phyloP scores from a whole-genome alignment of 1,284 basidiomycete genomes.

The Pascua guehoae region DNA sequence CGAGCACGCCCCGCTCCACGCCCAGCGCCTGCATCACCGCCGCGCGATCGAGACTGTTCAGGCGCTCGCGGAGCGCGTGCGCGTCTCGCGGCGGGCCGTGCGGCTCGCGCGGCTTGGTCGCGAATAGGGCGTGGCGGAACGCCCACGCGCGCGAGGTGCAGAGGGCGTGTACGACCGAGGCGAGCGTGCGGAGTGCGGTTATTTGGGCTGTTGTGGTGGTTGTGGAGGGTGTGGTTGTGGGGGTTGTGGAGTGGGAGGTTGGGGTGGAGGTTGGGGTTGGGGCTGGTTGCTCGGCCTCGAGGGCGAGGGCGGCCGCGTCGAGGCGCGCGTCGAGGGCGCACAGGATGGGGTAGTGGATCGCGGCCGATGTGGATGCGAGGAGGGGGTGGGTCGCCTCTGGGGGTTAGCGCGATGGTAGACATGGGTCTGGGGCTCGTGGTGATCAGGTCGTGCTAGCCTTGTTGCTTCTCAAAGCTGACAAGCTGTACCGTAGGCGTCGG shows the following conservation, averaged over 20 bases:
- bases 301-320: not conserved
- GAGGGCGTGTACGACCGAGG: slow-evolving; percentile 1
- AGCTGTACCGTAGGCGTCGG: no score
- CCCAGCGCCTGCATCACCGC: not conserved
- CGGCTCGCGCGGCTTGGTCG: not conserved
- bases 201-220: not conserved
- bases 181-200: slow-evolving; percentile 1
- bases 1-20: slow-evolving; percentile 1
- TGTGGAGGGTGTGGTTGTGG: not conserved
- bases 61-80: not conserved
- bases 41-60: not conserved
- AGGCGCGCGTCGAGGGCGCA: slow-evolving; percentile 2
- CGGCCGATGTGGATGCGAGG: slow-evolving; percentile 1
- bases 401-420: no score
- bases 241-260: not conserved
- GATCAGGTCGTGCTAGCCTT: no score
- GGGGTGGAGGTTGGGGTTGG: not conserved
- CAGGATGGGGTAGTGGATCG: slow-evolving; percentile 15
- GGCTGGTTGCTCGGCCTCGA: not conserved
- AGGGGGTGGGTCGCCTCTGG: slow-evolving; percentile 13
- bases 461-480: no score
- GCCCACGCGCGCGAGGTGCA: slow-evolving; percentile 12
- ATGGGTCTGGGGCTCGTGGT: no score
- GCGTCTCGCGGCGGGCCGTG: not conserved
- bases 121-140: slow-evolving; percentile 6